Percentiles rank a stretch among this genome's conserved stretches.
Conservation (phyloP, 83 land plant genomes). For the Picea abies region DNA sequence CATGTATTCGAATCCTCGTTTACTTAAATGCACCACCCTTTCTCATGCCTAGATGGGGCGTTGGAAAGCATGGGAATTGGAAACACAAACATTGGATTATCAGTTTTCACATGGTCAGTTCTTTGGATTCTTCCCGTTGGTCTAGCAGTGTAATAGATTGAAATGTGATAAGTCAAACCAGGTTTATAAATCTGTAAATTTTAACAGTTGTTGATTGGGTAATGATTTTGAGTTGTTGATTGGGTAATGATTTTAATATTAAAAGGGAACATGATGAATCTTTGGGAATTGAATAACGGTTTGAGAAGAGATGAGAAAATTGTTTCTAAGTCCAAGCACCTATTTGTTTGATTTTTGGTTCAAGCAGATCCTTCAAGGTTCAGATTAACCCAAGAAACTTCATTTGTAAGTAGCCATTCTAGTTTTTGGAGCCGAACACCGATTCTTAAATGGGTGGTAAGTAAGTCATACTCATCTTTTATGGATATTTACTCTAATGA, state of each 20-base stretch:
- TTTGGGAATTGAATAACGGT: too few relatives aligned
- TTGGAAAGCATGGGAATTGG: slow-evolving; percentile 55
- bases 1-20: not conserved
- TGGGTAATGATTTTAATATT: slow-evolving; percentile 27
- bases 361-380: not conserved
- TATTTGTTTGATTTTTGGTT: not conserved
- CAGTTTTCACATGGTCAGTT: slow-evolving; percentile 42
- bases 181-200: not conserved
- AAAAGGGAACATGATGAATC: slow-evolving; percentile 10
- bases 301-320: too few relatives aligned
- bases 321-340: too few relatives aligned
- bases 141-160: not conserved
- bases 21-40: not conserved
- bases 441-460: not conserved
- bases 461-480: not conserved
- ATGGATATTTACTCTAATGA: not conserved
- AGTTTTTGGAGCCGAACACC: not conserved
- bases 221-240: not conserved
- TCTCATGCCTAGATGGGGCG: slow-evolving; percentile 35
- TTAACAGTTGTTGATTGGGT: too few relatives aligned
- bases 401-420: too few relatives aligned
- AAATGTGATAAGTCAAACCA: too few relatives aligned
- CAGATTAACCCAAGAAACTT: not conserved
- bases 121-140: too few relatives aligned
- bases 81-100: slow-evolving; percentile 48